Evolutionary conservation across 805 yeast species (phyloP), one percentile per base, ranked within the genome.

Genomic region (Saturnispora kantuleensis): DNA sequence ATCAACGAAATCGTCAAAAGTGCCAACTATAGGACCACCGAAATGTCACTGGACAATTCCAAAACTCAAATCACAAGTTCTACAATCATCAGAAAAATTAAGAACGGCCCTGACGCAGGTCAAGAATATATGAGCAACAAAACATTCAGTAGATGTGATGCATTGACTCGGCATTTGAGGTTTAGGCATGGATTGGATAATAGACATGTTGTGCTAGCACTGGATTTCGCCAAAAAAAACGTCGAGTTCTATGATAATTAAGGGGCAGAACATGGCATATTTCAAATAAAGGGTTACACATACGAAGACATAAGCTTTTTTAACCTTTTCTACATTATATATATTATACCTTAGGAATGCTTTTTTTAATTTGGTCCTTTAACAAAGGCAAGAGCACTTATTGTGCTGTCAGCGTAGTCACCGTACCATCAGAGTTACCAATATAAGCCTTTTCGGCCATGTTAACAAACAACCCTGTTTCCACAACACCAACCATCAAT

Each of bases 101-200:
- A 56, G 45, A 52, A 56, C 26, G 57, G 52, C 29, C 43, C 57
- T 15, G 50, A 52, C 16, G 48, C 53, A 21, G 54, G 46, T 31
- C 58, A 58, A 11, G 61, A 57, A 35, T 60, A 54, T 42, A 47
- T 60, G 30, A 56, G 60, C 44, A 60, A 57, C 40, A 81, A 90
- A 68, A 87, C 95, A 1, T 90, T 93, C 58, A 84, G 95, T 45
- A 76, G 98, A 50, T 83, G 88, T 59, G 98, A 90, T 65, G 97
- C 98, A 1, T 72, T 90, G 50, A 85, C 95, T 13, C 79, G 97
- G 60, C 98, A 90, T 63, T 80, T 89, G 50, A 79, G 94, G 56
- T 90, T 88, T 38, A 88, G 93, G 67, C 97, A 89, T 67, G 83
- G 84, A 8, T 64, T 81, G 44, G 71, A 69, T 35, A 83, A 83